Base-by-base conservation (phyloP, 2,329 filamentous ascomycete genomes). In the Scorias spongiosa region DNA sequence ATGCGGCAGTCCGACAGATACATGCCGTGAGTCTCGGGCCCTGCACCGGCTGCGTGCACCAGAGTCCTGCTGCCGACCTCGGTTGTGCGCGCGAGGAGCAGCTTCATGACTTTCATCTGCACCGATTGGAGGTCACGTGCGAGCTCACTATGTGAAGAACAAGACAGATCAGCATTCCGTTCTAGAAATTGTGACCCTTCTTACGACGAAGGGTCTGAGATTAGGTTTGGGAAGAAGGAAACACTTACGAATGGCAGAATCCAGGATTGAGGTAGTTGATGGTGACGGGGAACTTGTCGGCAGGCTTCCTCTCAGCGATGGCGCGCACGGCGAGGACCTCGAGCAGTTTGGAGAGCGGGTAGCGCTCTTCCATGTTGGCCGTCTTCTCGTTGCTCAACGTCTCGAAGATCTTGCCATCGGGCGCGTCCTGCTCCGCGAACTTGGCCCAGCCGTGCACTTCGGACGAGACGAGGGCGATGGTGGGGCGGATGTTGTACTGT, bases 201-300 rank as follows among this genome's bases (percentile, higher is more conserved):
- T 7, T 26, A 7, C 20, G 20, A 26, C 20, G 20, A 26, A 26
- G 20, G 20, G 20, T 26, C 7, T 26, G 7, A 4, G 20, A 26
- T 26, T 26, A 4, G 20, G 20, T 26, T 26, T 26, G 20, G 20
- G 20, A n/a, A n/a, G n/a, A n/a, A n/a, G n/a, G 39, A 66, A 6
- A 10, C 59, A 42, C 18, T 61, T 57, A 30, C 0, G 68, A 67
- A 29, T 70, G 59, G 51, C 71, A 75, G 14, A 72, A 57, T 1
- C 71, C 71, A 1, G 72, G 72, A 43, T 70, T 70, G n/a, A 70
- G 43, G 46, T 60, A 58, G 50, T 72, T 74, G 46, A 75, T 51
- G 2, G 66, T 63, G 29, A 74, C 66, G 2, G 40, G 46, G 47
- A 14, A 51, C 50, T 34, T 46, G 20, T 7, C 43, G 2, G 54